Evolutionary conservation across 257 asterid genomes (phyloP), one percentile per base, ranked within the genome.

Genomic region (Jacaranda mimosifolia): DNA sequence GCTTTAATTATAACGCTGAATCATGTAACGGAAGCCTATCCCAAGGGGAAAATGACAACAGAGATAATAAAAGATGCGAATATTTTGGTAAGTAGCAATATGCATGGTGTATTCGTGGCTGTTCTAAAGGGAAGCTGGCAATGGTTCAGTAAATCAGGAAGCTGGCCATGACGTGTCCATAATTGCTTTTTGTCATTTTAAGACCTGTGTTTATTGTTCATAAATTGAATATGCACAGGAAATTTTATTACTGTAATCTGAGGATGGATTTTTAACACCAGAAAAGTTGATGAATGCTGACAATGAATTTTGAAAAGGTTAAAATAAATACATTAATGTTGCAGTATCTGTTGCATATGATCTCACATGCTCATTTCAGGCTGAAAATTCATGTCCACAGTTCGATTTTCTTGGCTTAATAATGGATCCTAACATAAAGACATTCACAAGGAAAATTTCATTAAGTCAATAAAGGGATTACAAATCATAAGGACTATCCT

Each of bases 81-180:
- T 70, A 52, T 14, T 52, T 74, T 70, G 73, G 79, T 63, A 65
- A 80, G 68, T 72, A 18, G 52, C 53, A 57, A 49, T 79, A 39
- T 46, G 75, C 57, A 79, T 65, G 77, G 10, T 46, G 69, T 53
- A 43, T 76, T 32, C 32, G 45, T 53, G 69, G 48, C 68, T 67
- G 11, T 67, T 45, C 64, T 67, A 39, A 26, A 67, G 68, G 74
- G 35, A 55, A 63, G 70, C 79, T 75, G 79, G 71, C 71, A 35
- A 5, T 32, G 78, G 71, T 74, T 74, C 56, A 17, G 63, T 74
- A 38, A 74, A 59, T 73, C 60, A n/a, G 65, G 76, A 52, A 53
- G 68, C 43, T 77, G 76, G 76, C 35, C 14, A 32, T 67, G 74
- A 65, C 67, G 58, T 40, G 48, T 35, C 73, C 71, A 74, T 74